Evolutionary conservation across 108 stramenopile species (phyloP).

Genomic region (Cyclotella choctawhatcheeana): DNA sequence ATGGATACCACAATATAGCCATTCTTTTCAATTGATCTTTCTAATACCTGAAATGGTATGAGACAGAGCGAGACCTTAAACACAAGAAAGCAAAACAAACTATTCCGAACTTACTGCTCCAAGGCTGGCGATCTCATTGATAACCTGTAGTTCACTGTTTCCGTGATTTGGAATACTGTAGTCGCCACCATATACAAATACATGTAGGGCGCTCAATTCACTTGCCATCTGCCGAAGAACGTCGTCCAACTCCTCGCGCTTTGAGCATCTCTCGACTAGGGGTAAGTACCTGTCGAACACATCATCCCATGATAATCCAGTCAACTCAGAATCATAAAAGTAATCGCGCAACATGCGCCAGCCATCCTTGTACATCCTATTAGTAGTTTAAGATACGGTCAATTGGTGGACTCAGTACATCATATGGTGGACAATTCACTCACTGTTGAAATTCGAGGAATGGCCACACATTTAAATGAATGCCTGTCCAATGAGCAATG

Average conservation of each 20-base stretch:
- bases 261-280: slow-evolving; percentile 61
- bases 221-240: slow-evolving; percentile 76
- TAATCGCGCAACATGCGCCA: slow-evolving; percentile 83
- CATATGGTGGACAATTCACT: too few species aligned
- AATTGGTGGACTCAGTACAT: too few species aligned
- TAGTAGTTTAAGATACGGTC: too few species aligned
- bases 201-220: slow-evolving; percentile 79
- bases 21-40: slow-evolving; percentile 59
- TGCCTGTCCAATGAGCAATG: slow-evolving; percentile 42
- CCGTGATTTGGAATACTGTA: slow-evolving; percentile 56
- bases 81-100: too few species aligned
- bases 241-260: slow-evolving; percentile 80
- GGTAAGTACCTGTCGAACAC: slow-evolving; percentile 66
- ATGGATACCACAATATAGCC: slow-evolving; percentile 66
- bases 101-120: too few species aligned
- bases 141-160: slow-evolving; percentile 10
- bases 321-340: slow-evolving; percentile 65
- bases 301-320: slow-evolving; percentile 69
- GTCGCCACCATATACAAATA: too few species aligned
- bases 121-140: slow-evolving; percentile 65
- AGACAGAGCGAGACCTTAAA: too few species aligned
- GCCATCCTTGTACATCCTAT: slow-evolving; percentile 71
- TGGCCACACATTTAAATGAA: slow-evolving; percentile 67
- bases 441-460: slow-evolving; percentile 68
- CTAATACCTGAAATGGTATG: too few species aligned